Base-by-base conservation (phyloP, 495 filamentous ascomycete species). In the Daldinia decipiens region DNA sequence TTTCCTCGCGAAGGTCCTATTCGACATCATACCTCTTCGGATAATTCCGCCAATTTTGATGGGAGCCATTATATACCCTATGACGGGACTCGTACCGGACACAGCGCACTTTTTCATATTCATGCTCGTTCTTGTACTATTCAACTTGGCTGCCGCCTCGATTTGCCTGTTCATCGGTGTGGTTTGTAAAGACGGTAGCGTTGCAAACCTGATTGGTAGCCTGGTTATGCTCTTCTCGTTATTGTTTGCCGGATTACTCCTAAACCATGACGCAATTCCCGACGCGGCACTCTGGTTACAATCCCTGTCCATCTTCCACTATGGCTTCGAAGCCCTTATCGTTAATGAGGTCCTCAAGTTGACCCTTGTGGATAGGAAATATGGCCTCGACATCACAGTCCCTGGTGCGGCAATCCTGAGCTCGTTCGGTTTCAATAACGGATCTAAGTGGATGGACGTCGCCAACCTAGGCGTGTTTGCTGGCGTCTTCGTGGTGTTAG, bases 101-200 rank as follows among this genome's bases (percentile, higher is more conserved):
- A 90, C 88, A 82, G 85, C 88, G 11, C 89, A 96, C 73, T 99
- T 99, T 78, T 84, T 95, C 72, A 92, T 91, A 62, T 99, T 98
- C 75, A 87, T 98, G 72, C 84, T 98, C 7, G 91, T 98, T 27
- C 82, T 99, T 36, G 91, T 98, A 4, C 88, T 99, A 29, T 99
- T 99, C 82, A 99, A 98, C 78, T 82, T 99, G 17, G 94, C 96
- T 0, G 95, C 95, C 0, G 91, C 95, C 0, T 90, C 89, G 34
- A 95, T 99, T 64, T 97, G 92, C 76, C 84, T 99, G 4, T 98
- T 99, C 77, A 95, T 99, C 72, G 95, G 95, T 61, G 97, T 99
- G 61, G 86, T 98, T 11, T 94, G 95, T 85, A 92, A 91, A 71
- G 95, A 98, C 67, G 86, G 84, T 7, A 91, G 93, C n/a, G 92